Percentiles rank a stretch among this genome's conserved stretches.
Conservation (phyloP, 108 stramenopile species). For the Mayamaea pseudoterrestris region DNA sequence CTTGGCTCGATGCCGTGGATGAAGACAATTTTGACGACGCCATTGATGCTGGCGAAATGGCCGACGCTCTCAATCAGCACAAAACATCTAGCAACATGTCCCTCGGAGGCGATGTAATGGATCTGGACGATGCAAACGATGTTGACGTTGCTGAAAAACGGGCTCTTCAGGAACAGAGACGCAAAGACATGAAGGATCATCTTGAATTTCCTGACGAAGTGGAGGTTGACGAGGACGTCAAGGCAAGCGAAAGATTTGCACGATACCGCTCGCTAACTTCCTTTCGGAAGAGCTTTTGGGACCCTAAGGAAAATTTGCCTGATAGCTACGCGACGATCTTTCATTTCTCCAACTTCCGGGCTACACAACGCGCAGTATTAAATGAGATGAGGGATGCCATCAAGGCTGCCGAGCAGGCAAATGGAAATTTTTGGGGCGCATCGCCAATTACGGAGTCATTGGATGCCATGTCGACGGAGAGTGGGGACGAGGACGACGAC, state of each 20-base stretch:
- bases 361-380: slow-evolving; percentile 70
- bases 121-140: slow-evolving; percentile 43
- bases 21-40: slow-evolving; percentile 48
- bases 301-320: slow-evolving; percentile 96
- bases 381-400: slow-evolving; percentile 54
- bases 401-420: slow-evolving; percentile 28
- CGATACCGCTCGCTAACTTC: slow-evolving; percentile 90
- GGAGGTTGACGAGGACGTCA: slow-evolving; percentile 75
- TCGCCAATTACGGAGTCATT: background rate
- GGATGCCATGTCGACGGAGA: slow-evolving; percentile 17
- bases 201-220: slow-evolving; percentile 97
- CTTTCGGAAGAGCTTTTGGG: slow-evolving; percentile 91
- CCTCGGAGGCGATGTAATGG: slow-evolving; percentile 43
- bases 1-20: slow-evolving; percentile 86
- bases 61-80: slow-evolving; percentile 67
- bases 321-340: slow-evolving; percentile 89
- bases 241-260: slow-evolving; percentile 89
- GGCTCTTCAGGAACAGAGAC: slow-evolving; percentile 43
- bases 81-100: slow-evolving; percentile 14
- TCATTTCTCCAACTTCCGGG: slow-evolving; percentile 82
- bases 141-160: slow-evolving; percentile 54
- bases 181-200: slow-evolving; percentile 74
- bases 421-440: slow-evolving; percentile 21
- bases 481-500: slow-evolving; percentile 52
- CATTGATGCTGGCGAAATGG: slow-evolving; percentile 72